Conservation (phyloP, 129 eudicot genomes). For the Escallonia rubra region DNA sequence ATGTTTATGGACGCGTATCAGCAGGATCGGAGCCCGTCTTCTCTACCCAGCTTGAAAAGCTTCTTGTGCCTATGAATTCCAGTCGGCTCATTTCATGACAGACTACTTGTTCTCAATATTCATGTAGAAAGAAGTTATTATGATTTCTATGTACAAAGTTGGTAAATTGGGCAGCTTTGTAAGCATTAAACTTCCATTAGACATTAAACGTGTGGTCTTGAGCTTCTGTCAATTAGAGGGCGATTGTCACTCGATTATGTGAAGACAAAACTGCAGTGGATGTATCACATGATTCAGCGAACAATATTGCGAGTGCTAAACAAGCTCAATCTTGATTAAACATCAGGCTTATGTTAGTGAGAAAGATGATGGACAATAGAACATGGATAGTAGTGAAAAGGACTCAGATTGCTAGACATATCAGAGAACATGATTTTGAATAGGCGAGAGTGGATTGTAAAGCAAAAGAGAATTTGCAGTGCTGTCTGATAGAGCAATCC, state of each 20-base stretch:
- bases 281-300: neutral
- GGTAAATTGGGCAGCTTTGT: neutral
- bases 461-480: too few relatives aligned
- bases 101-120: slow-evolving; percentile 1
- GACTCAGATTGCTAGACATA: too few relatives aligned
- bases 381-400: too few relatives aligned
- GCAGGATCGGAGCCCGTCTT: neutral
- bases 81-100: neutral
- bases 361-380: too few relatives aligned
- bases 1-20: neutral
- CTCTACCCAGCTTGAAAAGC: slow-evolving; percentile 8
- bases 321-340: neutral
- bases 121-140: neutral
- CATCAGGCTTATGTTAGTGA: neutral
- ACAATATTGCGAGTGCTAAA: neutral
- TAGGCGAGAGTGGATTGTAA: too few relatives aligned
- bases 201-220: too few relatives aligned
- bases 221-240: neutral
- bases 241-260: neutral
- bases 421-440: too few relatives aligned
- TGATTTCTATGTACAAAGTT: neutral
- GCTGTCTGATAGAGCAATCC: too few relatives aligned
- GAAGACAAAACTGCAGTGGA: neutral
- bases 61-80: slow-evolving; percentile 3
- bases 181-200: too few relatives aligned